A percentile compares a stretch with the other conserved stretches of the same genome.
These are phyloP conservation scores for Fistulinella staudtii DNA, from an alignment of 1,284 basidiomycete species.

Conservation along the genomic window DNA sequence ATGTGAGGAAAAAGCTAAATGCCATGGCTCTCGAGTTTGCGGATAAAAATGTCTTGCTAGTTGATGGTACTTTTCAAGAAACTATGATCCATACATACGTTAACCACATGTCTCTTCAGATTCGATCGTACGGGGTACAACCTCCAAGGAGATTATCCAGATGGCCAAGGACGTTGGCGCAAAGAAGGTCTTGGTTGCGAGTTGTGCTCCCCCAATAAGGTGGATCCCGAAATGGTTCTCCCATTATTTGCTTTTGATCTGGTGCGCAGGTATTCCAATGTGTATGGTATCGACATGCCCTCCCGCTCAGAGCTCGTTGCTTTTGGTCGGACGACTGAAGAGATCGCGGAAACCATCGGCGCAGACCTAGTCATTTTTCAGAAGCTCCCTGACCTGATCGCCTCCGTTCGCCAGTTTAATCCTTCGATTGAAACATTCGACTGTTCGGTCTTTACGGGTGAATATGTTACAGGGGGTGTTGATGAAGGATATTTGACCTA, in stretches of 20 bases:
- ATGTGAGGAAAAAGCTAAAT: constrained; percentile 94
- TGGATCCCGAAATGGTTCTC: constrained; percentile 26
- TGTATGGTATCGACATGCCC: constrained; percentile 99
- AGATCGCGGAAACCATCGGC: constrained; percentile 84
- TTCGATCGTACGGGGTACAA: constrained; percentile 98
- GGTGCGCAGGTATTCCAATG: constrained; percentile 74
- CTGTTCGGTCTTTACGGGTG: constrained; percentile 96
- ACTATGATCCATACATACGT: background rate
- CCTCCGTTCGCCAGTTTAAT: constrained; percentile 89
- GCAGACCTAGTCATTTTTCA: constrained; percentile 98
- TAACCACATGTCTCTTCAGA: constrained; percentile 45
- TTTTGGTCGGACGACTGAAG: constrained; percentile 70
- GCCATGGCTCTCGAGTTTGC: constrained; percentile 99
- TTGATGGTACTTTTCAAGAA: constrained; percentile 72
- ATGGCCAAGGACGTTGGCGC: constrained; percentile 99
- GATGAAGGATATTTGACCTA: constrained; percentile 79
- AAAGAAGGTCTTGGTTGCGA: constrained; percentile 95
- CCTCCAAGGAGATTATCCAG: constrained; percentile 98
- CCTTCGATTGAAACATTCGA: constrained; percentile 80
- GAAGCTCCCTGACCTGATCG: constrained; percentile 85
- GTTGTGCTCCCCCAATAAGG: constrained; percentile 95
- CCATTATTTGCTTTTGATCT: constrained; percentile 3
- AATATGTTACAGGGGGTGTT: constrained; percentile 97
- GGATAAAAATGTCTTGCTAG: constrained; percentile 90
- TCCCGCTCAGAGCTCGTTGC: constrained; percentile 93